phyloP scores from a whole-genome alignment of 2,329 filamentous ascomycete species.

The Claviceps fusiformis region DNA sequence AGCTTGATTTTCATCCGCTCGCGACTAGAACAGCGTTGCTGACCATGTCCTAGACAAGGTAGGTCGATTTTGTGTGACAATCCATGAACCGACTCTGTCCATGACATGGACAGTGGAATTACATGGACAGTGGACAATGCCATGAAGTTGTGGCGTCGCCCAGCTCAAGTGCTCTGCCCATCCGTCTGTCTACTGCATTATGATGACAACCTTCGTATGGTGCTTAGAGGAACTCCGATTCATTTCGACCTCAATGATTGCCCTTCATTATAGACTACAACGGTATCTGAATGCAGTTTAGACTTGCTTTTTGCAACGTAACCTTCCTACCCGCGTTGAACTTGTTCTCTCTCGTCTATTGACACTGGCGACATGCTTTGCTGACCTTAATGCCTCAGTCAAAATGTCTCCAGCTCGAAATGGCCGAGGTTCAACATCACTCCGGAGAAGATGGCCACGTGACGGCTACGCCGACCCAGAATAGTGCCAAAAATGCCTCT shows the following conservation, averaged over 20 bases:
- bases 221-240: constrained; percentile 43
- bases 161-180: neutral
- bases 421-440: constrained; percentile 26
- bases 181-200: constrained; percentile 13
- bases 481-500: constrained; percentile 5
- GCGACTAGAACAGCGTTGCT: constrained; percentile 7
- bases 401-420: constrained; percentile 32
- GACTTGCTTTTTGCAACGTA: constrained; percentile 6
- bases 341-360: neutral
- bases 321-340: too few relatives aligned
- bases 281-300: constrained; percentile 70
- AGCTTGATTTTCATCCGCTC: neutral
- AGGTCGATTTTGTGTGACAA: constrained; percentile 4
- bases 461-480: constrained; percentile 8
- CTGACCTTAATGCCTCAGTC: constrained; percentile 16
- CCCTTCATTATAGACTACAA: constrained; percentile 75
- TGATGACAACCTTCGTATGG: constrained; percentile 48
- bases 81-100: neutral
- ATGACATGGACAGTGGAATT: too few relatives aligned
- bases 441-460: constrained; percentile 8
- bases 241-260: constrained; percentile 47
- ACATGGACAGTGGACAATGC: neutral
- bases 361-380: neutral
- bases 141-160: neutral
- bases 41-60: constrained; percentile 20